These are phyloP conservation scores for Suillus lakei DNA, from an alignment of 768 basidiomycete species.

Conservation along the genomic window DNA sequence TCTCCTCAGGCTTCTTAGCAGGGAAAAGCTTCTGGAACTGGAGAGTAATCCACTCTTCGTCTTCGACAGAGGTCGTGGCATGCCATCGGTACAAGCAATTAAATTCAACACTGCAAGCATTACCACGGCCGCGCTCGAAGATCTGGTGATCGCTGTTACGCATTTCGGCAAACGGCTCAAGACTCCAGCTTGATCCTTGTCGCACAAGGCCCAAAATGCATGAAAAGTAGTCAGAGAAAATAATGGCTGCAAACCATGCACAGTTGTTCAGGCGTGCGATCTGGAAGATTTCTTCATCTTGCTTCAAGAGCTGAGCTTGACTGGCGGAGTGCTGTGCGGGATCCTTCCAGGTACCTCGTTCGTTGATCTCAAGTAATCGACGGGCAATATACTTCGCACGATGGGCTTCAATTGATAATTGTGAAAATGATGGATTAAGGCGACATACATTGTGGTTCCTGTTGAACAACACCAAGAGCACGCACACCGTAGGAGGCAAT, in stretches of 20 bases:
- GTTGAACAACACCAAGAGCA: constrained; percentile 78
- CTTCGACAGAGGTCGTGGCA: constrained; percentile 74
- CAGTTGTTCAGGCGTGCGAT: constrained; percentile 79
- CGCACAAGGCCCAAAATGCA: constrained; percentile 79
- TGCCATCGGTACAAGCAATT: constrained; percentile 89
- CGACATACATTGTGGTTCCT: constrained; percentile 83
- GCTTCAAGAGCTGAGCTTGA: constrained; percentile 44
- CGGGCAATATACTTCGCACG: constrained; percentile 70
- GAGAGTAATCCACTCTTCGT: constrained; percentile 70
- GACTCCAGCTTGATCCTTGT: constrained; percentile 75
- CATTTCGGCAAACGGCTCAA: constrained; percentile 79
- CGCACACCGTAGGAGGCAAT: constrained; percentile 76
- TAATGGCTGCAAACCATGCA: constrained; percentile 76
- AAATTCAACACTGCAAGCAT: constrained; percentile 87
- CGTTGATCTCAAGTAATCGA: constrained; percentile 81
- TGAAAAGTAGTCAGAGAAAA: constrained; percentile 85
- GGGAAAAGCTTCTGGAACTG: constrained; percentile 60
- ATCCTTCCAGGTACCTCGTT: constrained; percentile 64
- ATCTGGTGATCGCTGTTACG: constrained; percentile 61
- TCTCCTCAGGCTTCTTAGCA: constrained; percentile 51
- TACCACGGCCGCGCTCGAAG: constrained; percentile 82
- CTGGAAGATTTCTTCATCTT: constrained; percentile 81
- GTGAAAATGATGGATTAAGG: neutral
- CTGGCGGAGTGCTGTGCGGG: constrained; percentile 48
- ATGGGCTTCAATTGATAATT: neutral